phyloP scores from a whole-genome alignment of 805 yeast genomes.

The Nakazawaea wickerhamii region DNA sequence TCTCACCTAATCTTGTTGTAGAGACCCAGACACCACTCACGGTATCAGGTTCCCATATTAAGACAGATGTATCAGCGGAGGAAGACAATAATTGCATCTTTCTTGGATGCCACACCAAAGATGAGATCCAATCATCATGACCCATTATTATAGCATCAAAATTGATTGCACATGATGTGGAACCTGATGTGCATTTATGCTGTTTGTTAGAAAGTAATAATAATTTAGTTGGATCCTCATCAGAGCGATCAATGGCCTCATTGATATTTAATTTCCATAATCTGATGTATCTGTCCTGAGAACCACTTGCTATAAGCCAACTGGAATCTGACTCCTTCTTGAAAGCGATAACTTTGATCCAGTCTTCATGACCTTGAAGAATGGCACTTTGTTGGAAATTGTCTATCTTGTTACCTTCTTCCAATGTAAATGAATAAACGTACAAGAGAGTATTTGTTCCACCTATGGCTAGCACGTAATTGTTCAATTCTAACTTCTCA shows the following conservation, averaged over 20 bases:
- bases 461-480: constrained; percentile 59
- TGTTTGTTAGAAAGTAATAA: constrained; percentile 65
- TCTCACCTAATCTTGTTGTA: constrained; percentile 76
- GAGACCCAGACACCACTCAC: constrained; percentile 90
- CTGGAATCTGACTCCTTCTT: constrained; percentile 44
- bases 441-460: constrained; percentile 58
- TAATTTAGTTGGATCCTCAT: constrained; percentile 47
- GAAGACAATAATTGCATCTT: constrained; percentile 66
- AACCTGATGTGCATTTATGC: constrained; percentile 46
- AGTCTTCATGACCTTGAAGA: constrained; percentile 90
- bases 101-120: constrained; percentile 74
- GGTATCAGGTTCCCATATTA: constrained; percentile 89
- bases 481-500: constrained; percentile 25
- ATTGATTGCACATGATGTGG: constrained; percentile 48
- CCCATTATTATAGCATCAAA: constrained; percentile 96
- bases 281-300: constrained; percentile 89
- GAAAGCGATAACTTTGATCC: constrained; percentile 78
- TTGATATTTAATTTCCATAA: constrained; percentile 73
- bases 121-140: constrained; percentile 96
- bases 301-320: constrained; percentile 76
- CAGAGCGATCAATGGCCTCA: constrained; percentile 50
- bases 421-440: constrained; percentile 41
- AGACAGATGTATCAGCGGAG: constrained; percentile 88
- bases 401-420: constrained; percentile 14
- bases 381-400: constrained; percentile 39